These are phyloP conservation scores for Pestalotiopsis sp. DNA, from an alignment of 2,329 filamentous ascomycete species.

Conservation along the genomic window DNA sequence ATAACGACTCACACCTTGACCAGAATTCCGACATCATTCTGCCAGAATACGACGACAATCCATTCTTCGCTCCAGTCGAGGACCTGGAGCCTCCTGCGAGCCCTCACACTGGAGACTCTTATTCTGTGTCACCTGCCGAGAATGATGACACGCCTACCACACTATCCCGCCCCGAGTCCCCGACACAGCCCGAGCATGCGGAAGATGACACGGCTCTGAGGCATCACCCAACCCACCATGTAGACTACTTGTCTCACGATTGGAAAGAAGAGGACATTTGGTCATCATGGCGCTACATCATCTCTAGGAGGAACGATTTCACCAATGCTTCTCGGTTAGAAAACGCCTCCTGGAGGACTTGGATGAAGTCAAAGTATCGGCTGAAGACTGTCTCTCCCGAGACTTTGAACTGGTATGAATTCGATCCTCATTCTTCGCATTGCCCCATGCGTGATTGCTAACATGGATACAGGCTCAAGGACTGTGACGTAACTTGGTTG, in stretches of 20 bases:
- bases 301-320: slow-evolving; percentile 77
- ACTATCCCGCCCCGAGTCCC: slow-evolving; percentile 60
- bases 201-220: slow-evolving; percentile 81
- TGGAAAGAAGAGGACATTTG: slow-evolving; percentile 97
- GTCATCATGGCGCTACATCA: slow-evolving; percentile 94
- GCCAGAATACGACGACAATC: slow-evolving; percentile 48
- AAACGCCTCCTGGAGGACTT: slow-evolving; percentile 96
- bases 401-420: slow-evolving; percentile 83
- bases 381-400: slow-evolving; percentile 88
- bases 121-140: slow-evolving; percentile 55
- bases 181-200: slow-evolving; percentile 60
- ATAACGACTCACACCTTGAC: slow-evolving; percentile 46
- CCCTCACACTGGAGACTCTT: slow-evolving; percentile 52
- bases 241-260: slow-evolving; percentile 93
- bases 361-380: slow-evolving; percentile 90
- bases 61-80: slow-evolving; percentile 49
- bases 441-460: slow-evolving; percentile 23
- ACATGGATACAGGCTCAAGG: slow-evolving; percentile 74
- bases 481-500: slow-evolving; percentile 96
- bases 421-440: not conserved
- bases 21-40: slow-evolving; percentile 51
- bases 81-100: slow-evolving; percentile 54
- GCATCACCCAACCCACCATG: slow-evolving; percentile 78
- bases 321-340: slow-evolving; percentile 82
- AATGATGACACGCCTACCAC: slow-evolving; percentile 54